Evolutionary conservation across 1,139 yeast genomes (phyloP), one percentile per base, ranked within the genome.

Genomic region (Suhomyces wounanorum): DNA sequence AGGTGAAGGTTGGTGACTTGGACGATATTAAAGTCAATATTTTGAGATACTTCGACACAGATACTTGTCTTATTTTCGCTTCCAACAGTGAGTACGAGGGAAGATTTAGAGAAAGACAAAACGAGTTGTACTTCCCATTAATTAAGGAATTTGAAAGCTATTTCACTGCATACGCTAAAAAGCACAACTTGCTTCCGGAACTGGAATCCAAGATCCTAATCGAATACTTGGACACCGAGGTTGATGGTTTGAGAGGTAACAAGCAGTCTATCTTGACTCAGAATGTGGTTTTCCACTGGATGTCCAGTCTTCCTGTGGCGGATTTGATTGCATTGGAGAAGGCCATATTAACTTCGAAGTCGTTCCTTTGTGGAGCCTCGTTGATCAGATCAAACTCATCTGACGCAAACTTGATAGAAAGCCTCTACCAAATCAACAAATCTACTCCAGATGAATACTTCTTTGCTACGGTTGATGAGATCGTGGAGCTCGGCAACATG

Each of bases 281-380:
- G 60, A 71, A 68, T 33, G 85, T 85, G 4, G 97, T 88, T 0
- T 65, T 72, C 43, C 74, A 78, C 44, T 94, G 92, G 86, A 68
- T 92, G 59, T 72, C 79, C 53, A 59, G 77, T 7, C 74, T 95
- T 50, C 83, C 84, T 43, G 69, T 79, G 40, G 91, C 89, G 84
- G 89, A 91, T 59, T 73, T 92, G 54, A 92, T 91, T 8, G 94
- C 96, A 0, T 77, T 94, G 57, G 99, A 94, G 68, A 86, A 90
- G 61, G 87, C 96, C 16, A 87, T 94, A 8, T 75, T 91, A 52
- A 83, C 91, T 1, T 84, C 96, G 9, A 91, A 92, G 69, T 90
- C 97, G 1, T 85, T 94, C 64, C 79, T 94, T 47, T 82, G 91
- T 61, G 97, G 96, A n/a, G 75, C 72, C 4, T 60, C 75, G 3